Evolutionary conservation across 345 rosid species (phyloP).

Genomic region (Salix suchowensis): DNA sequence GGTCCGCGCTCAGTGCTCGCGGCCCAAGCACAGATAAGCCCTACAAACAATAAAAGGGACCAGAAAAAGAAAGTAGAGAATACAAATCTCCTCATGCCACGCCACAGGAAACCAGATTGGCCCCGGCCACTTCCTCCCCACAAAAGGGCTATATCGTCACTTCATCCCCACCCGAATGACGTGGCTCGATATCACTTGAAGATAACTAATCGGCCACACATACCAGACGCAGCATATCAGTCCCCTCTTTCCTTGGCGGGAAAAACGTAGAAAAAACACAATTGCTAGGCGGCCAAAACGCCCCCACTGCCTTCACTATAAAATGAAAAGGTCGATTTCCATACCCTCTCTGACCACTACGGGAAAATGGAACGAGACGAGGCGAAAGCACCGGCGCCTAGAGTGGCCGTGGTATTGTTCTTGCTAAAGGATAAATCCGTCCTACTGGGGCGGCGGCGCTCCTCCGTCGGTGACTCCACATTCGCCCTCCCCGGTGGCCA

Average conservation of each 20-base stretch:
- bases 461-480: slow-evolving; percentile 62
- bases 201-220: background rate
- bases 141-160: background rate
- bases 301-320: too few relatives aligned
- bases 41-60: background rate
- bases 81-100: background rate
- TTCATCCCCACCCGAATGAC: background rate
- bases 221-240: background rate
- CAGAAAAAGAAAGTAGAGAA: background rate
- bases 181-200: background rate
- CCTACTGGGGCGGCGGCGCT: slow-evolving; percentile 69
- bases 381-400: slow-evolving; percentile 35
- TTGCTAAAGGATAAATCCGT: slow-evolving; percentile 56
- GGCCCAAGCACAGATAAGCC: too few relatives aligned
- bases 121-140: too few relatives aligned
- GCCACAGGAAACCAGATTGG: background rate
- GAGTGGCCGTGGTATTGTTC: slow-evolving; percentile 70
- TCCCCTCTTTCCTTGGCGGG: background rate
- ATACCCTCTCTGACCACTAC: background rate
- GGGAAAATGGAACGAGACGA: slow-evolving; percentile 14
- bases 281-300: too few relatives aligned
- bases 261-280: background rate
- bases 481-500: slow-evolving; percentile 93
- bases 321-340: too few relatives aligned
- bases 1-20: too few relatives aligned